Evolutionary conservation across 495 filamentous ascomycete species (phyloP).

Genomic region (Articulospora tetracladia): DNA sequence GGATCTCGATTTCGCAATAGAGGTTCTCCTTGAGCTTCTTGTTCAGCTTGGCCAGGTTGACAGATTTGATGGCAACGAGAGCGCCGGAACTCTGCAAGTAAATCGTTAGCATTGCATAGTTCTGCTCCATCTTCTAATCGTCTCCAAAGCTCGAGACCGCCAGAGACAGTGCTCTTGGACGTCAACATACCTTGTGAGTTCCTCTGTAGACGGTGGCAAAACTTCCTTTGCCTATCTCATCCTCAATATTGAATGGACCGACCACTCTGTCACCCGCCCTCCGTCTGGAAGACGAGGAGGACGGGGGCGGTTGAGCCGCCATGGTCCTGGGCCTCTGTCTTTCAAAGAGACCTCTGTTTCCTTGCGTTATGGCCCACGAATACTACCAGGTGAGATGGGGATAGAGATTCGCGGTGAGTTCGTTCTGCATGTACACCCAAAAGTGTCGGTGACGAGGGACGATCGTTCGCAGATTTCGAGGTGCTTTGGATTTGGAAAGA

Average conservation of each 20-base stretch:
- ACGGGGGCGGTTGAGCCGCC: conserved; percentile 34
- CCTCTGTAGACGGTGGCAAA: conserved; percentile 92
- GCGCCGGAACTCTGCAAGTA: conserved; percentile 50
- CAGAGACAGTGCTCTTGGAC: background rate
- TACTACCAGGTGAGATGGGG: conserved; percentile 43
- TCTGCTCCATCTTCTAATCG: background rate
- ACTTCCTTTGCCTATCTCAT: conserved; percentile 91
- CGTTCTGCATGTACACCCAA: conserved; percentile 40
- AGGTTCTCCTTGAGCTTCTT: conserved; percentile 96
- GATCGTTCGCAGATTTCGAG: background rate
- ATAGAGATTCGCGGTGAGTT: conserved; percentile 39
- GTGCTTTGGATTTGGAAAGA: background rate
- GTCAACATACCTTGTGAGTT: conserved; percentile 66
- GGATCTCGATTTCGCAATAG: conserved; percentile 88
- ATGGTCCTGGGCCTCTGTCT: conserved; percentile 25
- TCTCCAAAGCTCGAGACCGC: background rate
- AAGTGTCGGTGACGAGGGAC: conserved; percentile 14
- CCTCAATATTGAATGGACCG: conserved; percentile 71
- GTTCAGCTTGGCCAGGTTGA: conserved; percentile 83
- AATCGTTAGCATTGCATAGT: conserved; percentile 37
- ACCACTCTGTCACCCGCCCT: conserved; percentile 58
- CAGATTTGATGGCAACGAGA: conserved; percentile 91
- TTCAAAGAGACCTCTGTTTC: conserved; percentile 1
- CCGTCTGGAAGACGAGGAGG: conserved; percentile 39
- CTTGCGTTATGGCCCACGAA: conserved; percentile 15